Evolutionary conservation across 2,329 filamentous ascomycete genomes (phyloP).

Genomic region (Verticillium nonalfalfae): DNA sequence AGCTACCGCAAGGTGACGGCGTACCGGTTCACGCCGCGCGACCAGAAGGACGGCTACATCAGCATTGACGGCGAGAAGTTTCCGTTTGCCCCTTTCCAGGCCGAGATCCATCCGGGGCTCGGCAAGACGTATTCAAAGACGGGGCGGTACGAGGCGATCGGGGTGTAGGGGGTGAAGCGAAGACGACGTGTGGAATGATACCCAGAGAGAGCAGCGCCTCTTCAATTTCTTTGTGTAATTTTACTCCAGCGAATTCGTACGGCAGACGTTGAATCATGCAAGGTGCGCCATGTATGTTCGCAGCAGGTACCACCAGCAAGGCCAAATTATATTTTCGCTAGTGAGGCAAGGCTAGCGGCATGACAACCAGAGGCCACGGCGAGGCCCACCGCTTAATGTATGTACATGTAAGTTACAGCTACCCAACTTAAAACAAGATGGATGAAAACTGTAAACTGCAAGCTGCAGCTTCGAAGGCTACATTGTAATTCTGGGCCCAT

Average conservation of each 20-base stretch:
- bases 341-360: too few relatives aligned
- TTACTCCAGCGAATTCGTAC: not conserved
- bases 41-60: constrained; percentile 72
- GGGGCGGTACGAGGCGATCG: constrained; percentile 63
- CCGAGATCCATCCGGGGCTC: constrained; percentile 76
- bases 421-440: too few relatives aligned
- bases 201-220: not conserved
- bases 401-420: too few relatives aligned
- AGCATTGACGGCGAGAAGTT: constrained; percentile 89
- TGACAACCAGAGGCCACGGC: too few relatives aligned
- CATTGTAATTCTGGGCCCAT: too few relatives aligned
- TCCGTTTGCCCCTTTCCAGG: constrained; percentile 85
- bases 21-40: constrained; percentile 74
- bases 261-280: not conserved
- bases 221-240: not conserved
- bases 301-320: too few relatives aligned
- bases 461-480: too few relatives aligned
- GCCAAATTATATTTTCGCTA: too few relatives aligned
- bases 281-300: too few relatives aligned
- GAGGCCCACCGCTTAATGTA: too few relatives aligned
- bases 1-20: constrained; percentile 80
- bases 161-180: constrained; percentile 26
- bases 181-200: not conserved
- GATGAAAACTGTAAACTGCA: too few relatives aligned
- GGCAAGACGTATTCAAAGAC: constrained; percentile 79